Evolutionary conservation across 2,329 filamentous ascomycete species (phyloP).

Genomic region (Alternaria tenuissima): DNA sequence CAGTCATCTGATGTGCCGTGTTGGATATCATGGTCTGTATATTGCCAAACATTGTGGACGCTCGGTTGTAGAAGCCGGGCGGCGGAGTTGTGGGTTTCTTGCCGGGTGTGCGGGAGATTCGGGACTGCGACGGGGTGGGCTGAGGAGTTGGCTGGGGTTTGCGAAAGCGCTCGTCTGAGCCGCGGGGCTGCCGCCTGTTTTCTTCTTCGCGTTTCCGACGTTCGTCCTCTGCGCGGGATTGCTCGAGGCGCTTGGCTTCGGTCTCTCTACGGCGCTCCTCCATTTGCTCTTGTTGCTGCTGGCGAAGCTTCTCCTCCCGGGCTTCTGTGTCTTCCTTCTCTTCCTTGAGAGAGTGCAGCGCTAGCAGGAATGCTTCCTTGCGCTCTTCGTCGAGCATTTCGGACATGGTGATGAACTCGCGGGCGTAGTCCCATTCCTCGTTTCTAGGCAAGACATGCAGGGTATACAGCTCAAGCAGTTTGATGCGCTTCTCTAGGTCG

Average conservation of each 20-base stretch:
- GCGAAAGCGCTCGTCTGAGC: slow-evolving; percentile 42
- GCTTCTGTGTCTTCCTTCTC: slow-evolving; percentile 79
- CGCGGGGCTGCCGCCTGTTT: slow-evolving; percentile 44
- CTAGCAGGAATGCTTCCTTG: slow-evolving; percentile 86
- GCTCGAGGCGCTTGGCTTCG: slow-evolving; percentile 47
- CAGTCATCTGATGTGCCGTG: slow-evolving; percentile 60
- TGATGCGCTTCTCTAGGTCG: slow-evolving; percentile 83
- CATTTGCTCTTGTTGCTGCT: slow-evolving; percentile 66
- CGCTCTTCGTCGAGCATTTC: slow-evolving; percentile 91
- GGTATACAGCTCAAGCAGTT: slow-evolving; percentile 94
- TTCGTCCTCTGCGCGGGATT: slow-evolving; percentile 55
- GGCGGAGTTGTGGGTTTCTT: slow-evolving; percentile 47
- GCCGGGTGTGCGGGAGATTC: slow-evolving; percentile 36
- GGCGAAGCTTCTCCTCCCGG: slow-evolving; percentile 67
- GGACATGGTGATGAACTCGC: slow-evolving; percentile 86
- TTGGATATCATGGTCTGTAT: slow-evolving; percentile 61
- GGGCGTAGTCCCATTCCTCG: slow-evolving; percentile 94
- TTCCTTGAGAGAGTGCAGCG: slow-evolving; percentile 82
- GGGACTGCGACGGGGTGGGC: slow-evolving; percentile 39
- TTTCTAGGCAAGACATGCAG: slow-evolving; percentile 94
- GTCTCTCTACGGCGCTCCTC: slow-evolving; percentile 58
- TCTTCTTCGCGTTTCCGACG: slow-evolving; percentile 50
- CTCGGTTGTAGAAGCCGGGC: slow-evolving; percentile 53
- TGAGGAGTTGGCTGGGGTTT: slow-evolving; percentile 29
- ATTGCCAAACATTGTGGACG: slow-evolving; percentile 54